Base-by-base conservation (phyloP, 257 asterid species). In the Solanum chmielewskii region DNA sequence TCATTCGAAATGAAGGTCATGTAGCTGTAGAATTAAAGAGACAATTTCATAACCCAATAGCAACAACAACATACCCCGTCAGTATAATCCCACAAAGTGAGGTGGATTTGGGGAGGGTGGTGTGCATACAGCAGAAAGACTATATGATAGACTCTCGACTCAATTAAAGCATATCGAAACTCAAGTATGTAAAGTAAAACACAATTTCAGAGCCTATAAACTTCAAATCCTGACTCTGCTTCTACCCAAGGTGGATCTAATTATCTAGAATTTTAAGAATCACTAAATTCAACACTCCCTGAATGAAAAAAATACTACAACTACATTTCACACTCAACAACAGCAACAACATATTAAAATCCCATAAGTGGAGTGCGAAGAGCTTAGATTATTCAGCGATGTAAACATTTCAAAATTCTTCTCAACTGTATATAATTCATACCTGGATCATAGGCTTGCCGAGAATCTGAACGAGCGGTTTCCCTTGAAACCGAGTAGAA, bases 361-460 rank as follows among this genome's bases (percentile, higher is more conserved):
- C 73, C 35, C 2, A 25, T 9, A 64, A 25, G 73, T 25, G 29
- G 69, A 23, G 27, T 60, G 0, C 62, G 1, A 52, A 52, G 4
- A 52, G 10, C 23, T 52, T 52, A 18, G 3, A 52, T 0, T 52
- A 52, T 52, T 6, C 62, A 52, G 62, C 66, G 8, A 23, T 66
- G 12, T 12, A 5, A 69, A 69, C 21, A 71, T 71, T 35, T 71
- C 45, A 71, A 71, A 71, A 71, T 71, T 16, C 27, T 71, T 71
- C 78, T 8, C 15, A 71, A 71, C 25, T 71, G 20, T 18, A 71
- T 1, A 71, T 71, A 71, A 15, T 27, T 68, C 21, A 8, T 73
- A 35, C 98, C 95, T 95, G 99, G 93, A 97, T 97, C 99, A 97
- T 97, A 88, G 98, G 98, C 91, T 97, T 97, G 83, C 99, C 98